Percentiles rank a stretch among this genome's conserved stretches.
phyloP scores from a whole-genome alignment of 1,139 yeast genomes.

The Scheffersomyces parashehatae region DNA sequence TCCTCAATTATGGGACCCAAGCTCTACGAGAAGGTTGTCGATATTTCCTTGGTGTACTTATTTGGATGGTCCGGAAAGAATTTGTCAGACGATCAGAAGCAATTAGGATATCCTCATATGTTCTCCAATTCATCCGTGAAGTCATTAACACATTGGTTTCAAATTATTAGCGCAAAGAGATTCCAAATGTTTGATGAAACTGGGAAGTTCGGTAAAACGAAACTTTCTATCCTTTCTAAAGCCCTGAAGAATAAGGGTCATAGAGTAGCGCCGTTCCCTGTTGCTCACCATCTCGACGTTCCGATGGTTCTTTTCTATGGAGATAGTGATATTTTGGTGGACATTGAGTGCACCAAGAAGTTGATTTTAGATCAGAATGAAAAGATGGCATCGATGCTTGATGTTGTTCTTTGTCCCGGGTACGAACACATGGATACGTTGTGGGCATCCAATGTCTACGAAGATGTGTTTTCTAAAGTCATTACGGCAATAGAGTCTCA shows the following conservation, averaged over 20 bases:
- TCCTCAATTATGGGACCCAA: slow-evolving; percentile 36
- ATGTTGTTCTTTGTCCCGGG: slow-evolving; percentile 22
- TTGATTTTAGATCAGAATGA: slow-evolving; percentile 27
- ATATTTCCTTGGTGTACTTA: slow-evolving; percentile 32
- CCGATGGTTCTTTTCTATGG: slow-evolving; percentile 45
- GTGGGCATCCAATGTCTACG: slow-evolving; percentile 33
- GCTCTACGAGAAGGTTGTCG: slow-evolving; percentile 38
- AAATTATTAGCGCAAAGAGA: slow-evolving; percentile 40
- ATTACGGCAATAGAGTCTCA: slow-evolving; percentile 7
- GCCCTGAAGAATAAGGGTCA: slow-evolving; percentile 28
- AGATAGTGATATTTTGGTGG: slow-evolving; percentile 44
- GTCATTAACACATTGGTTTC: slow-evolving; percentile 50
- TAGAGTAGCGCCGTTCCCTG: slow-evolving; percentile 59
- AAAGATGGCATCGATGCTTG: slow-evolving; percentile 23
- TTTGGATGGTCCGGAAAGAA: slow-evolving; percentile 46
- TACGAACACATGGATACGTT: slow-evolving; percentile 41
- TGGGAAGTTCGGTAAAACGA: slow-evolving; percentile 32
- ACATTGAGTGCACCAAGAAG: slow-evolving; percentile 32
- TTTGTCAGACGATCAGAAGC: slow-evolving; percentile 34
- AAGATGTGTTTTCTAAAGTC: slow-evolving; percentile 24
- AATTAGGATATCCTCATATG: slow-evolving; percentile 48
- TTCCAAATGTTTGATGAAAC: slow-evolving; percentile 54
- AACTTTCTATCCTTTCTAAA: slow-evolving; percentile 17
- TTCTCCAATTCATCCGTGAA: slow-evolving; percentile 49
- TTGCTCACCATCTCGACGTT: slow-evolving; percentile 38